A percentile compares a stretch with the other conserved stretches of the same genome.
Conservation (phyloP, 148 eudicot genomes). For the Rhododendron kiyosumense region DNA sequence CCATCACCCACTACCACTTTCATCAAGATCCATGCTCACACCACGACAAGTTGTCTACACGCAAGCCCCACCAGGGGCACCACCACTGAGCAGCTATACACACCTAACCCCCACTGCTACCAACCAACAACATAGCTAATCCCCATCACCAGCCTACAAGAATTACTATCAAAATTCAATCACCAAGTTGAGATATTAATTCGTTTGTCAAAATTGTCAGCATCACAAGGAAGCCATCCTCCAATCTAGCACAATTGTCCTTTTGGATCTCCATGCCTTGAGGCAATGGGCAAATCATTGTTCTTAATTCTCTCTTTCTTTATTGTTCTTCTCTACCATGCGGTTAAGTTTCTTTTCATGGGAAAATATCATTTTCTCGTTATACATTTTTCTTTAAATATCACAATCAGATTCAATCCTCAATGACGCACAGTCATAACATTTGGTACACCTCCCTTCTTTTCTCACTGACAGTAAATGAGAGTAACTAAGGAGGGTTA, state of each 20-base stretch:
- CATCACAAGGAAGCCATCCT: neutral
- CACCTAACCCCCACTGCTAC: neutral
- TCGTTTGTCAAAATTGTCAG: neutral
- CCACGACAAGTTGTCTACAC: neutral
- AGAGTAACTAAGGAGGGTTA: neutral
- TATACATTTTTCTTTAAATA: neutral
- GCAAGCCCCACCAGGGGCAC: neutral
- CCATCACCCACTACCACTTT: neutral
- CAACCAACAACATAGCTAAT: neutral
- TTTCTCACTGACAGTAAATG: neutral
- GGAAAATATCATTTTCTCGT: neutral
- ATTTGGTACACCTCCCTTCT: neutral
- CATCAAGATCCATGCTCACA: neutral
- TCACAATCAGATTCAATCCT: neutral
- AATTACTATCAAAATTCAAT: neutral
- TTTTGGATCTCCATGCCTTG: neutral
- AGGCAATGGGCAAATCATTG: neutral
- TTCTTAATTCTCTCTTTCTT: neutral
- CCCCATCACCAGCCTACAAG: neutral
- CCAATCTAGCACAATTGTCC: neutral
- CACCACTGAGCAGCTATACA: neutral
- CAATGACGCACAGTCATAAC: neutral
- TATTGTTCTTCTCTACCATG: neutral
- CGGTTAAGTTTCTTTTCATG: neutral
- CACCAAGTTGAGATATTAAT: neutral